phyloP scores from a whole-genome alignment of 2,329 filamentous ascomycete genomes.

The Hypocrella siamensis region DNA sequence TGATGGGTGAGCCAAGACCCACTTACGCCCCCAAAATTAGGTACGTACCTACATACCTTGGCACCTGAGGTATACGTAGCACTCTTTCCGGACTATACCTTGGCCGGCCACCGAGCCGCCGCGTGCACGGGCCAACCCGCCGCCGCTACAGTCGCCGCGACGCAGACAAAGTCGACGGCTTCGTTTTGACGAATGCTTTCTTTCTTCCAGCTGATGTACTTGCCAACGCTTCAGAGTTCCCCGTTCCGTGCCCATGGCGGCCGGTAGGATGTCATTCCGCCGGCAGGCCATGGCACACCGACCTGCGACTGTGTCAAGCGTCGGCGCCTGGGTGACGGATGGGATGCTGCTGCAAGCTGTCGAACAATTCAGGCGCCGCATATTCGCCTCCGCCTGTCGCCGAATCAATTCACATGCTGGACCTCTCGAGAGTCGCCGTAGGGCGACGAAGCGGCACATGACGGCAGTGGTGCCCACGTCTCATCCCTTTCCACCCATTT shows the following conservation, averaged over 20 bases:
- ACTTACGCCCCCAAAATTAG: too few relatives aligned
- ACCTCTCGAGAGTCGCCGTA: slow-evolving; percentile 37
- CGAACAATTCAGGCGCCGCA: slow-evolving; percentile 14
- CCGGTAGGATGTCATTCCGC: slow-evolving; percentile 12
- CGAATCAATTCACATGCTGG: slow-evolving; percentile 29
- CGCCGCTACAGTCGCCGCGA: too few relatives aligned
- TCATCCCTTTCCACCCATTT: slow-evolving; percentile 21
- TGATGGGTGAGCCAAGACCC: too few relatives aligned
- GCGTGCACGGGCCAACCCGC: too few relatives aligned
- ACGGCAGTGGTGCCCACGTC: slow-evolving; percentile 29
- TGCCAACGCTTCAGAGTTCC: too few relatives aligned
- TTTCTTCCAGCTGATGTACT: too few relatives aligned
- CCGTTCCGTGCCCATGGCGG: slow-evolving; percentile 12
- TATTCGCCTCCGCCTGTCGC: slow-evolving; percentile 9
- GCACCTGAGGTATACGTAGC: too few relatives aligned
- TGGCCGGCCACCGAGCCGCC: too few relatives aligned
- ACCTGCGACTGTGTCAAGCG: slow-evolving; percentile 5
- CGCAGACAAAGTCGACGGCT: too few relatives aligned
- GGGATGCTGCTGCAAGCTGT: slow-evolving; percentile 15
- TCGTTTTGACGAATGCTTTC: too few relatives aligned
- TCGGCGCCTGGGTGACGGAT: slow-evolving; percentile 17
- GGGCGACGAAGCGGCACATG: slow-evolving; percentile 37
- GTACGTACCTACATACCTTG: too few relatives aligned
- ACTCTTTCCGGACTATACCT: too few relatives aligned
- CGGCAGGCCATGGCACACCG: slow-evolving; percentile 9